Base-by-base conservation (phyloP, 129 eudicot genomes). In the Calendula officinalis region DNA sequence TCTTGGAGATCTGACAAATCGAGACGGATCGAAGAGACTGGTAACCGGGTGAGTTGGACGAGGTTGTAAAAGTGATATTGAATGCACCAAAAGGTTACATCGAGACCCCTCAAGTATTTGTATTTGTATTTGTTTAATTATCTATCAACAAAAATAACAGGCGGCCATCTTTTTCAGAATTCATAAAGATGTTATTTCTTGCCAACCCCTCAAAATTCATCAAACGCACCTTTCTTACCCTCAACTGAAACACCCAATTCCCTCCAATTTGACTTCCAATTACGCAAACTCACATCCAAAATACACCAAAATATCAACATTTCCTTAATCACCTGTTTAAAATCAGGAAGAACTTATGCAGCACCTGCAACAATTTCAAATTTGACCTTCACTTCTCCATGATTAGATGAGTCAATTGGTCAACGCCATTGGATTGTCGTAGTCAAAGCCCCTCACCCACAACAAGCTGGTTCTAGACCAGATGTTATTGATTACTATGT, bases 401-500 rank as follows among this genome's bases (percentile, higher is more conserved):
- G 68, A 32, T 36, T 76, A 17, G 54, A 53, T 22, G 10, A 71
- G 9, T 39, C 36, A 14, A 32, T 33, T 32, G 62, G 40, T 12
- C 64, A 72, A 48, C 75, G 71, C 41, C 71, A 78, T 52, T 89
- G 96, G 94, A 80, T 82, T 74, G 94, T 89, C 59, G 69, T 78
- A 10, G 77, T 85, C 74, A 84, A 82, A 30, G 44, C 79, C 17
- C 94, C 94, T 22, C 84, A 82, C 45, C 77, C 82, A 0, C 74
- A 47, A 59, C 53, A 51, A 8, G 40, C 79, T 60, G 57, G 43
- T 75, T 75, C 94, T 22, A 85, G 73, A 62, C 53, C 80, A 36
- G 60, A 64, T 52, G 66, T 87, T 33, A 76, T 90, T 38, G 82
- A 87, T 76, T 87, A 84, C 79, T 90, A 82, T 71, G 97, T 84